Base-by-base conservation (phyloP, 306 rosid genomes). In the Lagenaria siceraria region DNA sequence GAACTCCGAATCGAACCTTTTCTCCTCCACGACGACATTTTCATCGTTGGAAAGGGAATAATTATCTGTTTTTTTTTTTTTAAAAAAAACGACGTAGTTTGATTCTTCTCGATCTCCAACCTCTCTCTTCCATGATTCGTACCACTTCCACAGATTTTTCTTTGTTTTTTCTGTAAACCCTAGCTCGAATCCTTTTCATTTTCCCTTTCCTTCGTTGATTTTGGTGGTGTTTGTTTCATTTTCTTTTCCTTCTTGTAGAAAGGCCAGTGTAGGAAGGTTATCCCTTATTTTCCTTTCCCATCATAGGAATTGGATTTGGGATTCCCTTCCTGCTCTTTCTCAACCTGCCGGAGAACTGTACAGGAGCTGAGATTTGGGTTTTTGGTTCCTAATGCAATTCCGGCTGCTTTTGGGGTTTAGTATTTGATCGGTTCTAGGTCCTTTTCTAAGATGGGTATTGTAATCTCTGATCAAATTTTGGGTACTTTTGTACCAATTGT, bases 401-500 rank as follows among this genome's bases (percentile, higher is more conserved):
- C 22, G 21, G 59, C 24, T 48, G 31, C 35, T 27, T 25, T 27
- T 48, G 3, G 76, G 38, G 42, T 24, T 49, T 9, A 36, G 77
- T 79, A 65, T 61, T 38, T 84, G 55, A 80, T 80, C 58, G 75
- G 63, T 54, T 53, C 10, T 19, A 4, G 3, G 4, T 62, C 36
- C 48, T 53, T 75, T 75, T 75, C 36, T 54, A 77, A 82, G 60
- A 91, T 92, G 98, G 93, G 82, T 82, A 82, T 90, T 55, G 89
- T 78, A 84, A 83, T 90, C 80, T 92, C 98, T 22, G 98, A 96
- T 88, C 96, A 96, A 83, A 10, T 92, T 53, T 80, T 96, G 77
- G 98, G 97, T 69, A 96, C 97, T 82, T 85, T 96, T 82, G 93
- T 69, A 56, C 99, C 99, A 33, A 86, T 96, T 76, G 1, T 89